phyloP scores from a whole-genome alignment of 208 protist genomes.

The Leishmania lainsoni region DNA sequence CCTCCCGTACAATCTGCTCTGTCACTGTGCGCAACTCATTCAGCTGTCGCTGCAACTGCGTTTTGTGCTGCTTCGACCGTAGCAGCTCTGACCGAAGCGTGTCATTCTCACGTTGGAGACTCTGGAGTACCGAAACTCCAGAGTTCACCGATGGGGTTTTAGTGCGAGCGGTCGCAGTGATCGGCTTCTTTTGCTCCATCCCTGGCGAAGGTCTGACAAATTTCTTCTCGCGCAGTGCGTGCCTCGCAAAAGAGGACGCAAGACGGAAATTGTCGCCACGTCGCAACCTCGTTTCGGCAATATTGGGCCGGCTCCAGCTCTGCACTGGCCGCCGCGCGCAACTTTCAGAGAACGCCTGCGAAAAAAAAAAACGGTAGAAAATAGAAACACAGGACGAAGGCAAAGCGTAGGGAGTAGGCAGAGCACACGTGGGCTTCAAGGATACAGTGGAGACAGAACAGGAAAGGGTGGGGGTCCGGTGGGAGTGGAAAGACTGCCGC shows the following conservation, averaged over 20 bases:
- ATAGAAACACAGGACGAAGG: not conserved
- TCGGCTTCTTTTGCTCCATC: slow-evolving; percentile 10
- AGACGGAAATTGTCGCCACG: not conserved
- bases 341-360: not conserved
- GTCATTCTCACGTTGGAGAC: slow-evolving; percentile 68
- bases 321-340: not conserved
- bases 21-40: slow-evolving; percentile 13
- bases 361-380: not conserved
- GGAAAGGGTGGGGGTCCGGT: not conserved
- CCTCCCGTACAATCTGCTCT: slow-evolving; percentile 20
- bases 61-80: slow-evolving; percentile 28
- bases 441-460: not conserved
- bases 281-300: not conserved
- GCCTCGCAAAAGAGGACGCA: not conserved
- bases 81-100: slow-evolving; percentile 54
- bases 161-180: slow-evolving; percentile 1
- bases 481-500: not conserved
- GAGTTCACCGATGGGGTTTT: slow-evolving; percentile 1
- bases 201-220: not conserved
- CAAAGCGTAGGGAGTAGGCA: not conserved
- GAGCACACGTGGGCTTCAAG: not conserved
- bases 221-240: not conserved
- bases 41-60: slow-evolving; percentile 35
- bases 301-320: not conserved
- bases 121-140: slow-evolving; percentile 23